Percentiles rank a stretch among this genome's conserved stretches.
Evolutionary conservation across 2,329 filamentous ascomycete species (phyloP).

Genomic region (Aureobasidium sp.): DNA sequence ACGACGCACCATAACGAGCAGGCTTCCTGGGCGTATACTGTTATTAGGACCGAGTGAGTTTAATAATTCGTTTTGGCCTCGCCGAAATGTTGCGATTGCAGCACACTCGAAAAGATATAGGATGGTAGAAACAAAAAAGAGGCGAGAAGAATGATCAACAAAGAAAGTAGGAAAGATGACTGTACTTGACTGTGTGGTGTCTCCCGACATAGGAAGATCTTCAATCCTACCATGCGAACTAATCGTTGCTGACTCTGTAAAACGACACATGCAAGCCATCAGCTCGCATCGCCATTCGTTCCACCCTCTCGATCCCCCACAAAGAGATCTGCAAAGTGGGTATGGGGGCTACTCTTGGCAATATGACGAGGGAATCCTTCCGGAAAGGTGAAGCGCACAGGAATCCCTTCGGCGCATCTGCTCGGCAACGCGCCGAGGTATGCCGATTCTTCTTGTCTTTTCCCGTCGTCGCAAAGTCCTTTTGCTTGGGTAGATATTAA

Average conservation of each 20-base stretch:
- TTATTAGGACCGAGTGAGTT: neutral
- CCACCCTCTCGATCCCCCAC: slow-evolving; percentile 5
- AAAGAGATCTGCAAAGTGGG: slow-evolving; percentile 16
- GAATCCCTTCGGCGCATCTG: neutral
- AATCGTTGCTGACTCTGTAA: slow-evolving; percentile 3
- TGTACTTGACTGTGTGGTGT: neutral
- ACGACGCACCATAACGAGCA: neutral
- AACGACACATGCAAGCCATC: slow-evolving; percentile 17
- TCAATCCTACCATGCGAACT: neutral
- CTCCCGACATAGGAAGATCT: slow-evolving; percentile 9
- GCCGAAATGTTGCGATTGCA: neutral
- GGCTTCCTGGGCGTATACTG: neutral
- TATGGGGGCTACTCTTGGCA: slow-evolving; percentile 16
- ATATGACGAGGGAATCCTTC: slow-evolving; percentile 17
- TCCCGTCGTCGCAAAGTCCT: neutral
- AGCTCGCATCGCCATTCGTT: slow-evolving; percentile 15
- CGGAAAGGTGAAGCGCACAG: neutral
- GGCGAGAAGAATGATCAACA: neutral
- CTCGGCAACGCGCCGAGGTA: neutral
- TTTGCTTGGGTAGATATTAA: neutral
- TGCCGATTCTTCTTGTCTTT: neutral
- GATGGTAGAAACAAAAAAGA: neutral
- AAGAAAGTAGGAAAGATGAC: slow-evolving; percentile 7
- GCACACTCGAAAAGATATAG: neutral
- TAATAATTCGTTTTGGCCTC: neutral